Base-by-base conservation (phyloP, 176 grass and related monocot genomes). In the Pontederia crassipes region DNA sequence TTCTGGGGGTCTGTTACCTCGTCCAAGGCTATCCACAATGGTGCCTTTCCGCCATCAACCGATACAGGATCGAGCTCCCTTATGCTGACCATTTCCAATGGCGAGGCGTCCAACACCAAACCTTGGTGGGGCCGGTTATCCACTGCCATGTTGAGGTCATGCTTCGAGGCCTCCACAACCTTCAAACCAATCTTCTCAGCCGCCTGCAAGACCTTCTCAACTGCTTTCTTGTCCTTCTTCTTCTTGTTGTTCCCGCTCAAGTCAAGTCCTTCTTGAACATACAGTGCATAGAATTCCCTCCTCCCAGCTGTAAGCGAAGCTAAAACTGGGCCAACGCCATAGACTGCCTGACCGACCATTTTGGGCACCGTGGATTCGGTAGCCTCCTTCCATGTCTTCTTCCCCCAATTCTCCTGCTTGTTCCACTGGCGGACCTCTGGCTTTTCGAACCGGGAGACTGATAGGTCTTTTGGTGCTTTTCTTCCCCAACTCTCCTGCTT, bases 1-100 rank as follows among this genome's bases (percentile, higher is more conserved):
- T 97, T 97, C 80, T 97, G 93, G 74, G 93, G 93, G 77, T 97
- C 87, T 69, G 82, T 97, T 69, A 97, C 84, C 81, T 97, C 87
- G 65, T 97, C 93, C 69, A 97, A 78, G 35, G 93, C 93, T 47
- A 97, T 46, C 93, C 93, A 97, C 11, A 91, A 62, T 10, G 84
- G 93, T 12, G 79, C 81, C 49, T 83, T 97, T 54, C 75, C 47
- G 15, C 52, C 79, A 51, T 78, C 78, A 28, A 82, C 40, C 65
- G 45, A 76, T 9, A 91, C 64, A 67, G 73, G 78, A 16, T 97
- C 87, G 40, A 97, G 67, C 71, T 85, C 93, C 71, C 72, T 85
- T 20, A 77, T 88, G 61, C 67, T 79, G 48, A 97, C 81, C 76
- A 87, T 97, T 77, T 97, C 93, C 66, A 97, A 79, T 48, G 87